phyloP scores from a whole-genome alignment of 805 yeast genomes.

The Blastobotrys terrestris region DNA sequence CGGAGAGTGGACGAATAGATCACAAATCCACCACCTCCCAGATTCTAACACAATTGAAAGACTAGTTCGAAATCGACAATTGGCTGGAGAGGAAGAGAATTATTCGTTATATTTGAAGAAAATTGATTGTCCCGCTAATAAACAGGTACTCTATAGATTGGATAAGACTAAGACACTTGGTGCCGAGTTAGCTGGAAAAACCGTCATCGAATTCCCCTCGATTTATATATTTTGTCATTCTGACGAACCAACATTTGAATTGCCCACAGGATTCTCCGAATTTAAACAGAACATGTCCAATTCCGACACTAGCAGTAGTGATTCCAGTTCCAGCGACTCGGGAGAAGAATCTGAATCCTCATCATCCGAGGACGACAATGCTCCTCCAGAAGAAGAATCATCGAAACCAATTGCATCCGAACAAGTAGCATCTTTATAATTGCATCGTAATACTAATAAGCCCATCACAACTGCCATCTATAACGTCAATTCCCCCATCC shows the following conservation, averaged over 20 bases:
- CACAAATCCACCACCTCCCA: slow-evolving; percentile 3
- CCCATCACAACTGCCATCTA: too few species aligned
- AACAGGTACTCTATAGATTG: slow-evolving; percentile 12
- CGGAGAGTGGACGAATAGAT: neutral
- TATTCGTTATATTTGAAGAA: slow-evolving; percentile 16
- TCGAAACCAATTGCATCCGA: neutral
- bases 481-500: too few species aligned
- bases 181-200: slow-evolving; percentile 45
- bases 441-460: slow-evolving; percentile 1
- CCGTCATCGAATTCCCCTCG: slow-evolving; percentile 76
- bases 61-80: too few species aligned
- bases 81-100: neutral
- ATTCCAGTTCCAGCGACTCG: neutral
- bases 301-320: neutral
- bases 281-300: slow-evolving; percentile 10
- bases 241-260: slow-evolving; percentile 2
- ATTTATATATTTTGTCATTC: slow-evolving; percentile 29
- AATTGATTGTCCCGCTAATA: slow-evolving; percentile 16
- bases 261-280: slow-evolving; percentile 9
- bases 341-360: too few species aligned
- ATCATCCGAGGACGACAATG: neutral
- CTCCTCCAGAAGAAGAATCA: neutral
- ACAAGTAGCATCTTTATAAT: neutral
- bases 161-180: slow-evolving; percentile 34
- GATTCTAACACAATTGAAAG: slow-evolving; percentile 6